Conservation (phyloP, 495 filamentous ascomycete genomes). For the Lasiosphaeria hispida region DNA sequence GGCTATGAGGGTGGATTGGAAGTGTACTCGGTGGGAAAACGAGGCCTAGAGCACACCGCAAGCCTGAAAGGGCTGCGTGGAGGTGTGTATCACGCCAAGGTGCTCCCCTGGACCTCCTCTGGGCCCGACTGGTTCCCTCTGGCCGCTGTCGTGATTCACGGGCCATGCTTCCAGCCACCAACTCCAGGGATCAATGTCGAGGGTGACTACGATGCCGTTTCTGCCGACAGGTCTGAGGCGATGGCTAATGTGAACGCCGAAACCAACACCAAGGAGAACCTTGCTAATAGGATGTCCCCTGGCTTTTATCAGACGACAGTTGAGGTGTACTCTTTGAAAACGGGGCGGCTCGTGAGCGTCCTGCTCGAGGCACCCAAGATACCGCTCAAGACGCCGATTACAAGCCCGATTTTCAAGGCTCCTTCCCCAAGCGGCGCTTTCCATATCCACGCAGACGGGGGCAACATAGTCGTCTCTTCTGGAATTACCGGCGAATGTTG, state of each 20-base stretch:
- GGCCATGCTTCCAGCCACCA: conserved; percentile 51
- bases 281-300: conserved; percentile 23
- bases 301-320: conserved; percentile 75
- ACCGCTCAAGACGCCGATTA: conserved; percentile 46
- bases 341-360: conserved; percentile 62
- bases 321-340: conserved; percentile 77
- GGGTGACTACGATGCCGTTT: conserved; percentile 37
- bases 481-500: conserved; percentile 83
- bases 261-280: conserved; percentile 17
- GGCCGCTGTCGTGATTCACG: conserved; percentile 73
- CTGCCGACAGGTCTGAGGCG: conserved; percentile 39
- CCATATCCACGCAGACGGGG: conserved; percentile 63
- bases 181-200: conserved; percentile 34
- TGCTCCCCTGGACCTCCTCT: conserved; percentile 55
- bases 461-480: conserved; percentile 69
- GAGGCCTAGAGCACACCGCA: conserved; percentile 61
- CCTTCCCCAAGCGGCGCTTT: conserved; percentile 69
- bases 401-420: conserved; percentile 53
- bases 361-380: conserved; percentile 58
- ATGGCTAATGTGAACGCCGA: conserved; percentile 31
- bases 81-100: conserved; percentile 76
- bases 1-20: conserved; percentile 75
- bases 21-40: conserved; percentile 65
- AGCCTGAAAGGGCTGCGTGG: conserved; percentile 74
- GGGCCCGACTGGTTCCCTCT: conserved; percentile 53